Evolutionary conservation across 2,329 filamentous ascomycete genomes (phyloP), one percentile per base, ranked within the genome.

Genomic region (Hymenoscyphus repandus): DNA sequence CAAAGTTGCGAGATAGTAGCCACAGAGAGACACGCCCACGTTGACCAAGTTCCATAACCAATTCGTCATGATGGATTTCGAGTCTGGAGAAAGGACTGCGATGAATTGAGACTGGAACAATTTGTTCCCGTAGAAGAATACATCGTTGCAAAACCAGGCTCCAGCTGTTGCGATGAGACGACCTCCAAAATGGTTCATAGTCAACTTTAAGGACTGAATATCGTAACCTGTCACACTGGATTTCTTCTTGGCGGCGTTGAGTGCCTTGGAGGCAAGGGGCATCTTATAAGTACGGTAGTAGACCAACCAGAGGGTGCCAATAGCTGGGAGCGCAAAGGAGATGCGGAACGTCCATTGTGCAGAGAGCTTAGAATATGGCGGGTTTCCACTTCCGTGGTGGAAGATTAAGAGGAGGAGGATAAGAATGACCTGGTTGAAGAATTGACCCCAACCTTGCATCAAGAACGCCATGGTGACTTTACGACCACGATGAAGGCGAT

Each of bases 51-150:
- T 96, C 85, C 90, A 97, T 42, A 89, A 76, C 92, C 92, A 97
- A 54, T 79, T 85, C 32, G 84, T 85, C 81, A 96, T 87, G 67
- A 96, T 80, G 5, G 49, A 50, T 13, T 48, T 53, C 33, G 75
- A 71, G 57, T 82, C 71, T 47, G 82, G 77, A 49, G 84, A 87
- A 60, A 96, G 85, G 65, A 93, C 86, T 31, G 74, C 75, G 72
- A 96, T 96, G 73, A 96, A 96, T 67, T 92, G 81, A 56, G 80
- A 81, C 73, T 96, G 91, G 80, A 96, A 96, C 48, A 96, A 85
- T 79, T 96, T 96, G 85, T 96, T 96, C 62, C 92, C 92, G 74
- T 97, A 97, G 77, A 97, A 97, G 79, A 97, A 96, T 59, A 97
- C 86, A 66, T 97, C 92, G 70, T 97, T 97, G 74, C 85, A 88